Evolutionary conservation across 2,329 filamentous ascomycete species (phyloP).

Genomic region (Bipolaris bicolor): DNA sequence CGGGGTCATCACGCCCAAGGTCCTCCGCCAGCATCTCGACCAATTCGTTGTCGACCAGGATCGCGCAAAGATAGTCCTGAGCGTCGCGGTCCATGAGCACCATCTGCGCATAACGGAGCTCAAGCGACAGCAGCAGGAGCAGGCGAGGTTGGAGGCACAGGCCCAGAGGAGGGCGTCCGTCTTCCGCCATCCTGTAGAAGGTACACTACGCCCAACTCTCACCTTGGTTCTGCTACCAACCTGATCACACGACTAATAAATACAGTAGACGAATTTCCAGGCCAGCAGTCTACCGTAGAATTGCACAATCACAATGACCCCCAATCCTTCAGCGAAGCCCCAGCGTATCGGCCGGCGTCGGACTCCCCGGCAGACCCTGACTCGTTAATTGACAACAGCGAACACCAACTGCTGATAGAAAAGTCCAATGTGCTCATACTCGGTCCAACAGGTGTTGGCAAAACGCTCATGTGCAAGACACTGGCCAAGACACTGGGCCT

Average conservation of each 20-base stretch:
- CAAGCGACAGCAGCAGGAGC: constrained; percentile 77
- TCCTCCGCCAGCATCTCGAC: constrained; percentile 87
- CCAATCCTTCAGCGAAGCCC: constrained; percentile 21
- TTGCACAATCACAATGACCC: constrained; percentile 26
- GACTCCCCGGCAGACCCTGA: constrained; percentile 41
- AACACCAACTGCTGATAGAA: constrained; percentile 73
- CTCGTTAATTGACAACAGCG: constrained; percentile 59
- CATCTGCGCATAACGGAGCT: constrained; percentile 84
- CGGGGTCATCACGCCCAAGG: constrained; percentile 65
- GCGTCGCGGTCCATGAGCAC: constrained; percentile 93
- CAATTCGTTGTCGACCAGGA: constrained; percentile 97
- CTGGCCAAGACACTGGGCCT: constrained; percentile 92
- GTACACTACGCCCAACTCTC: constrained; percentile 50
- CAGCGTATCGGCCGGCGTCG: constrained; percentile 30
- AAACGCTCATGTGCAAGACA: constrained; percentile 94
- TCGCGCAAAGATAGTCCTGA: constrained; percentile 90
- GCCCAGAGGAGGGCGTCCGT: constrained; percentile 72
- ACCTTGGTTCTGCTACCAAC: constrained; percentile 11
- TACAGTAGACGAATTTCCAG: constrained; percentile 64
- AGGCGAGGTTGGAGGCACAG: constrained; percentile 74
- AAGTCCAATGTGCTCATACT: constrained; percentile 94
- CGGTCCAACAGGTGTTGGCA: constrained; percentile 92
- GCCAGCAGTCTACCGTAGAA: constrained; percentile 62
- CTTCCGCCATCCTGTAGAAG: constrained; percentile 78
- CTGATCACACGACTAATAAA: constrained; percentile 32